Evolutionary conservation across 495 filamentous ascomycete species (phyloP), one percentile per base, ranked within the genome.

Genomic region (Platismatia glauca): DNA sequence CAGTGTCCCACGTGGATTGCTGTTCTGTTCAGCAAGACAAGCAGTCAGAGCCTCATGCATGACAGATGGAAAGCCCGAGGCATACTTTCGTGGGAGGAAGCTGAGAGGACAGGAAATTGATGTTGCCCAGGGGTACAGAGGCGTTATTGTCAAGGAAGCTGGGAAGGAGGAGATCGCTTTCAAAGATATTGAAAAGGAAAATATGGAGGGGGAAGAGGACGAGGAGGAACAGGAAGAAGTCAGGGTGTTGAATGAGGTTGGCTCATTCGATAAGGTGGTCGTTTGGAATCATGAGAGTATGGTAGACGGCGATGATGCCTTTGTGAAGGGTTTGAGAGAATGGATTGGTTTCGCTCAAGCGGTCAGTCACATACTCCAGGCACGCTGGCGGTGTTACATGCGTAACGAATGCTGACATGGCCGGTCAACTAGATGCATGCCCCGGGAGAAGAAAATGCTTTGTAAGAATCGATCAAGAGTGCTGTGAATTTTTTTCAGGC

Each of bases 31-130:
- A 24, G 13, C 8, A 27, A 6, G 2, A 24, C 22, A 16, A 37
- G 3, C 29, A 37, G 55, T 18, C 0, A 13, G 37, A 27, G 4
- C 4, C 34, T 57, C 4, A 57, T 27, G 1, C 2, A 11, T 34
- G 15, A 37, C 50, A 78, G 77, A 74, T 66, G 80, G 79, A 7
- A 79, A 68, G 31, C 78, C 76, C 22, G 86, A 82, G 3, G 78
- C 86, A 27, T 88, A 93, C 69, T 89, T 96, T 65, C 87, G 93
- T 35, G 93, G 93, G 38, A 84, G 93, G 46, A 94, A 87, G 68
- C 77, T 97, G 22, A 78, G 81, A 50, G 90, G 89, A 33, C 85
- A 82, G 61, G 71, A 76, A 22, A 75, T 93, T 34, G 77, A 79
- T 15, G 69, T 96, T 7, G 92, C 93, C 0, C 74, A 85, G 46